Evolutionary conservation across 192 early-diverging fungal genomes (phyloP), one percentile per base, ranked within the genome.

Genomic region (Coemansia sp.): DNA sequence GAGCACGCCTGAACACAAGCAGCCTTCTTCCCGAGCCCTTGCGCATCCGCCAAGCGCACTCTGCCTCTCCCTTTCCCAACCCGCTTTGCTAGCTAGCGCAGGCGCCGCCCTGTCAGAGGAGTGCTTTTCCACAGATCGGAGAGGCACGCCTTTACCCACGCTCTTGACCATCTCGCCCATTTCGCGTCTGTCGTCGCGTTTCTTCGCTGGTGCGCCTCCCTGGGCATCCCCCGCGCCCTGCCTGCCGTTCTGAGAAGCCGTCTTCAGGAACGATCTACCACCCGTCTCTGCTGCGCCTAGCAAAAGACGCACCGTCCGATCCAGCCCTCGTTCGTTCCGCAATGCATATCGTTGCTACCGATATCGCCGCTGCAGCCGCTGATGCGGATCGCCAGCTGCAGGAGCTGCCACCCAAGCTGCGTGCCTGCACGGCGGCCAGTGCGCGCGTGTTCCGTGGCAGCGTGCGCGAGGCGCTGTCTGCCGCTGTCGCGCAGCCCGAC

Each of bases 401-500:
- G 55, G 66, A 63, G 45, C 25, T 53, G 55, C 50, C 64, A 14
- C 23, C 70, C 39, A 72, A 61, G 60, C 63, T 66, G 57, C 68
- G 55, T 62, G 29, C 53, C 46, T 27, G 60, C 27, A 4, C 22
- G 25, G 34, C 52, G 16, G 28, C 47, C 3, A 64, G 63, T 19
- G 48, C 59, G 22, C 63, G 54, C 24, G 35, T 66, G 29, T 61
- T 50, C 29, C 34, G 8, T 25, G 62, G 65, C 62, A 70, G 65
- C 71, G 58, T 78, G 50, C 36, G 35, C 29, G 62, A 68, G 22
- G 66, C 75, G 47, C 60, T 75, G 53, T 63, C 30, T 36, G 66
- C 75, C 11, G 52, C 58, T 28, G 58, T 59, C 10, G 34, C 46
- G 22, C 87, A 89, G 62, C 52, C 81, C 39, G 84, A 86, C 60